phyloP scores from a whole-genome alignment of 805 yeast species.

The Deakozyma indianensis region DNA sequence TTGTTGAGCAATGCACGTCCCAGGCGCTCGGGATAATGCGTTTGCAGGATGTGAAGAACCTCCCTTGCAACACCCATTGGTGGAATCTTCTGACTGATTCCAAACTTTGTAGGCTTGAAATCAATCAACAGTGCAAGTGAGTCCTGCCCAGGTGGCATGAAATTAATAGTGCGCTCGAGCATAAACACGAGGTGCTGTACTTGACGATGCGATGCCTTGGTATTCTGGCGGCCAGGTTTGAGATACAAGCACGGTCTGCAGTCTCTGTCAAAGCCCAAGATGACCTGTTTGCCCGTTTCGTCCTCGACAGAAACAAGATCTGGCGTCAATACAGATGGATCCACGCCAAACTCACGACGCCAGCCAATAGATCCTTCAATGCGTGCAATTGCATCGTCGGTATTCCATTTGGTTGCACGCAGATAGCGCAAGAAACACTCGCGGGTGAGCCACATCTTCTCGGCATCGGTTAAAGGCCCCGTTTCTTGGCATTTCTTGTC shows the following conservation, averaged over 20 bases:
- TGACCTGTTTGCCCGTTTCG: conserved; percentile 84
- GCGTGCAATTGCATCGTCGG: conserved; percentile 55
- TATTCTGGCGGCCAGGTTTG: conserved; percentile 91
- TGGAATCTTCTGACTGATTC: conserved; percentile 54
- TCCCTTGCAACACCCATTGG: conserved; percentile 80
- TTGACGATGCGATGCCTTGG: conserved; percentile 77
- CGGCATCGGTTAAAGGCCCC: conserved; percentile 31
- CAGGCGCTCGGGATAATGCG: conserved; percentile 93
- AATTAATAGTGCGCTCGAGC: conserved; percentile 85
- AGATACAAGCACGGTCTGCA: conserved; percentile 85
- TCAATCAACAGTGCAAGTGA: conserved; percentile 83
- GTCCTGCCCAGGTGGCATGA: conserved; percentile 95
- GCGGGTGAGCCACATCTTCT: conserved; percentile 83
- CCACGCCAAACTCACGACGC: conserved; percentile 87
- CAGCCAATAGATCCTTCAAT: conserved; percentile 69
- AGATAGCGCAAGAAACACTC: conserved; percentile 85
- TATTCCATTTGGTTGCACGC: conserved; percentile 87
- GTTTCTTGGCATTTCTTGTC: conserved; percentile 26
- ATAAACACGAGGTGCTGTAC: conserved; percentile 91
- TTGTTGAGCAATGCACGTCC: conserved; percentile 87
- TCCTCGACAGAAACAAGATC: conserved; percentile 42
- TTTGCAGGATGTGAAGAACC: conserved; percentile 84
- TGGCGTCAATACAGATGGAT: conserved; percentile 19
- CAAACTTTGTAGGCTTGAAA: conserved; percentile 59
- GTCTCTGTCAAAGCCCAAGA: conserved; percentile 81